A percentile compares a stretch with the other conserved stretches of the same genome.
Conservation (phyloP, 2,329 filamentous ascomycete genomes). For the Cryphonectria nitschkei region DNA sequence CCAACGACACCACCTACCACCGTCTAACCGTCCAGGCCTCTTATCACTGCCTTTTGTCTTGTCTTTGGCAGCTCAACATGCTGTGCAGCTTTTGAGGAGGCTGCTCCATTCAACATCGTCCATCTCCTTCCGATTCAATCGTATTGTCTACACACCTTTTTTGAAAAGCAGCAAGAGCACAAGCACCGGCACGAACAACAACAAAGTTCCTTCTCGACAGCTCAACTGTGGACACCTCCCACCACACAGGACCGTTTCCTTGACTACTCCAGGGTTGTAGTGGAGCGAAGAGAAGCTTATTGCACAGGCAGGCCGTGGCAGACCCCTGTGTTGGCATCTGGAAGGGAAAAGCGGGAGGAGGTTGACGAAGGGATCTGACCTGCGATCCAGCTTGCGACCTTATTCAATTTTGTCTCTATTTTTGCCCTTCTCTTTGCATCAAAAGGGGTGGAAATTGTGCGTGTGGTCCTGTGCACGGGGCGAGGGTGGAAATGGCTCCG, state of each 20-base stretch:
- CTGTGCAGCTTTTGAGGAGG: background rate
- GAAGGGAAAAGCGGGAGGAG: background rate
- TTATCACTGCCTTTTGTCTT: background rate
- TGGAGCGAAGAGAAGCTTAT: no score
- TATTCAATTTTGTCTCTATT: background rate
- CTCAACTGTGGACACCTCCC: background rate
- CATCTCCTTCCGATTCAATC: background rate
- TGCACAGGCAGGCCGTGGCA: background rate
- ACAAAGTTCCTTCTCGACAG: background rate
- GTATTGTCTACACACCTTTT: no score
- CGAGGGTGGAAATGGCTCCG: no score
- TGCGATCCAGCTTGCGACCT: background rate
- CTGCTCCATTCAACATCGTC: background rate
- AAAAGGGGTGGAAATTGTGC: background rate
- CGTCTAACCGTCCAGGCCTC: background rate
- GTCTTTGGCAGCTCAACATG: background rate
- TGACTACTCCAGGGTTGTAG: background rate
- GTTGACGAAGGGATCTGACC: background rate
- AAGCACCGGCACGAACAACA: background rate
- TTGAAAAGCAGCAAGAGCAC: no score
- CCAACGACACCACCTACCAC: background rate
- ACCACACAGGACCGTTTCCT: background rate
- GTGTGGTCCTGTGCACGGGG: background rate
- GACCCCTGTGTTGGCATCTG: background rate
- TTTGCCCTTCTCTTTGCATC: background rate